phyloP scores from a whole-genome alignment of 805 yeast genomes.

The Tetrapisispora fleetii region DNA sequence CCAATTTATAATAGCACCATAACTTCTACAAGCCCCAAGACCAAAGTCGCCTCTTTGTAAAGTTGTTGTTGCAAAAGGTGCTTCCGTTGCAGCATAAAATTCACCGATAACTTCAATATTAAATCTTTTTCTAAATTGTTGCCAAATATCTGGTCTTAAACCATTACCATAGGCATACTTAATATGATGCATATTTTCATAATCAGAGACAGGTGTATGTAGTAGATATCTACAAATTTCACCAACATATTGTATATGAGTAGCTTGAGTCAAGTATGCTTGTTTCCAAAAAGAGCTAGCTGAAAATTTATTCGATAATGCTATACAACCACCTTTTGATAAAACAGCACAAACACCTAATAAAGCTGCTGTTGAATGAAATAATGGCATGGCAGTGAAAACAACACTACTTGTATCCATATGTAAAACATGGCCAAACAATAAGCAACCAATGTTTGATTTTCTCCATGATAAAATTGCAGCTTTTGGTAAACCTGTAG shows the following conservation, averaged over 20 bases:
- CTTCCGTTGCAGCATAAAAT: constrained; percentile 88
- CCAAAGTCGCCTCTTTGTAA: constrained; percentile 72
- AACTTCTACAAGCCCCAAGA: constrained; percentile 79
- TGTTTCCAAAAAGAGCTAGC: constrained; percentile 86
- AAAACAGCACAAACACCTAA: constrained; percentile 69
- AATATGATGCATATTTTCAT: constrained; percentile 52
- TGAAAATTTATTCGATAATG: constrained; percentile 73
- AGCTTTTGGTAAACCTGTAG: constrained; percentile 90
- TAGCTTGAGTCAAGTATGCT: constrained; percentile 57
- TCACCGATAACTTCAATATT: constrained; percentile 71
- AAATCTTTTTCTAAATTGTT: constrained; percentile 65
- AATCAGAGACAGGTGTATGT: constrained; percentile 54
- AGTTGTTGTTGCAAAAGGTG: constrained; percentile 79
- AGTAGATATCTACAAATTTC: constrained; percentile 84
- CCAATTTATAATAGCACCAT: constrained; percentile 50
- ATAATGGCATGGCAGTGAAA: constrained; percentile 89
- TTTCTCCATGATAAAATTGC: constrained; percentile 91
- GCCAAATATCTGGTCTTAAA: constrained; percentile 81
- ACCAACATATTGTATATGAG: constrained; percentile 88
- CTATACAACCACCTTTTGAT: constrained; percentile 61
- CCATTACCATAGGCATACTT: constrained; percentile 85
- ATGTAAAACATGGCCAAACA: constrained; percentile 63
- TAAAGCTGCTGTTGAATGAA: constrained; percentile 89
- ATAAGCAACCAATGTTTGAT: constrained; percentile 54
- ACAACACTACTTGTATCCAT: constrained; percentile 46